phyloP scores from a whole-genome alignment of 208 protist species.

The Sergeia podlipaevii region DNA sequence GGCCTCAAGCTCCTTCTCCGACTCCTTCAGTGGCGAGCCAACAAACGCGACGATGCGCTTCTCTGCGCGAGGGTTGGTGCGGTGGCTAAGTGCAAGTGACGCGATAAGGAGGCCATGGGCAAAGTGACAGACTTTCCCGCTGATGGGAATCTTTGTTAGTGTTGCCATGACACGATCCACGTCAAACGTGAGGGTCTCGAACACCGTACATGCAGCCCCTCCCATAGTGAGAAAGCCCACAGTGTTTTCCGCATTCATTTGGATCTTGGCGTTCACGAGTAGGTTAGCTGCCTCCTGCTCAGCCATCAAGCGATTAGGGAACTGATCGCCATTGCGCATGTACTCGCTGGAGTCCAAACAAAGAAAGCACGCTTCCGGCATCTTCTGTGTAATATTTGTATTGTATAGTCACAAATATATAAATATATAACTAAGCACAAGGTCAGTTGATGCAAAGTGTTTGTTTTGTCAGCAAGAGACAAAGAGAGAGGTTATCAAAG shows the following conservation, averaged over 20 bases:
- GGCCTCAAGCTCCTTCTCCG: slow-evolving; percentile 81
- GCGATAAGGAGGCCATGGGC: slow-evolving; percentile 89
- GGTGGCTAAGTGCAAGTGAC: slow-evolving; percentile 95
- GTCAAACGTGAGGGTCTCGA: slow-evolving; percentile 94
- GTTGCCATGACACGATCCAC: slow-evolving; percentile 92
- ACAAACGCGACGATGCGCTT: slow-evolving; percentile 98
- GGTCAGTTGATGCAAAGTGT: too few species aligned
- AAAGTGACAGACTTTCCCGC: slow-evolving; percentile 88
- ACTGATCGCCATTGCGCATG: slow-evolving; percentile 99
- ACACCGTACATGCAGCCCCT: slow-evolving; percentile 87
- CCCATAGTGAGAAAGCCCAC: slow-evolving; percentile 95
- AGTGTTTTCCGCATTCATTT: slow-evolving; percentile 96
- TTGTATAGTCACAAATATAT: not conserved
- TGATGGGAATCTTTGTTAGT: slow-evolving; percentile 87
- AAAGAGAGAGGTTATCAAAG: too few species aligned
- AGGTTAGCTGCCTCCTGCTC: slow-evolving; percentile 96
- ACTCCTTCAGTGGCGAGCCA: slow-evolving; percentile 92
- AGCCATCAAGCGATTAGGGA: slow-evolving; percentile 94
- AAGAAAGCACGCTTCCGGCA: slow-evolving; percentile 89
- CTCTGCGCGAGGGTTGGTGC: slow-evolving; percentile 93
- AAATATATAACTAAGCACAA: too few species aligned
- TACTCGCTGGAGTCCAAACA: slow-evolving; percentile 97
- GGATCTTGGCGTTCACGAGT: slow-evolving; percentile 91
- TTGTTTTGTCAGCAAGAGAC: too few species aligned
- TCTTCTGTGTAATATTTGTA: slow-evolving; percentile 6